phyloP scores from a whole-genome alignment of 2,329 filamentous ascomycete genomes.

The Aspergillus ruber region DNA sequence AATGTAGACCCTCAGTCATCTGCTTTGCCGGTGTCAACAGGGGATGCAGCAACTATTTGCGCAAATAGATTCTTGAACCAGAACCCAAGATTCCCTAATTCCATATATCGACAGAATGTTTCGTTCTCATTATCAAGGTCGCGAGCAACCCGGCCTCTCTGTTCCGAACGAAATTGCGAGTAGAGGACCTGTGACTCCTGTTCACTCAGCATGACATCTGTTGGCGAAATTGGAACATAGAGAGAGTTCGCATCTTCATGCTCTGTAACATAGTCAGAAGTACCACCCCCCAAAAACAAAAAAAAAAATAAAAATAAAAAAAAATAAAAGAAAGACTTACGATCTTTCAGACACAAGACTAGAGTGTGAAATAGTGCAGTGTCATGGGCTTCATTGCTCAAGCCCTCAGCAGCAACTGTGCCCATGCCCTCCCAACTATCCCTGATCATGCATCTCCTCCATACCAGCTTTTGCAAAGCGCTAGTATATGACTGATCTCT shows the following conservation, averaged over 20 bases:
- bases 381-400: constrained; percentile 59
- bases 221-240: constrained; percentile 20
- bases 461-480: constrained; percentile 50
- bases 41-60: constrained; percentile 8
- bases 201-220: constrained; percentile 22
- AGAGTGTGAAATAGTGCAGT: constrained; percentile 67
- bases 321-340: constrained; percentile 5
- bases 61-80: constrained; percentile 51
- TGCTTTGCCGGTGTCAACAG: neutral
- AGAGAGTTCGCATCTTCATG: constrained; percentile 12
- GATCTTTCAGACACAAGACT: constrained; percentile 54
- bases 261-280: constrained; percentile 9
- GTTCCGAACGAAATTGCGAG: constrained; percentile 52
- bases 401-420: constrained; percentile 62
- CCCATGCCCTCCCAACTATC: constrained; percentile 82
- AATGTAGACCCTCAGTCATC: too few relatives aligned
- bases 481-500: constrained; percentile 34
- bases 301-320: constrained; percentile 7
- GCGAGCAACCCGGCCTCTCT: constrained; percentile 60
- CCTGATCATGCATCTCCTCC: constrained; percentile 76
- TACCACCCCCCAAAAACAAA: neutral
- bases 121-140: constrained; percentile 70
- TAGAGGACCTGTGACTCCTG: constrained; percentile 46
- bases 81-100: constrained; percentile 61
- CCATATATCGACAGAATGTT: constrained; percentile 57